Conservation (phyloP, 2,329 filamentous ascomycete species). For the Ophiostoma sp. region DNA sequence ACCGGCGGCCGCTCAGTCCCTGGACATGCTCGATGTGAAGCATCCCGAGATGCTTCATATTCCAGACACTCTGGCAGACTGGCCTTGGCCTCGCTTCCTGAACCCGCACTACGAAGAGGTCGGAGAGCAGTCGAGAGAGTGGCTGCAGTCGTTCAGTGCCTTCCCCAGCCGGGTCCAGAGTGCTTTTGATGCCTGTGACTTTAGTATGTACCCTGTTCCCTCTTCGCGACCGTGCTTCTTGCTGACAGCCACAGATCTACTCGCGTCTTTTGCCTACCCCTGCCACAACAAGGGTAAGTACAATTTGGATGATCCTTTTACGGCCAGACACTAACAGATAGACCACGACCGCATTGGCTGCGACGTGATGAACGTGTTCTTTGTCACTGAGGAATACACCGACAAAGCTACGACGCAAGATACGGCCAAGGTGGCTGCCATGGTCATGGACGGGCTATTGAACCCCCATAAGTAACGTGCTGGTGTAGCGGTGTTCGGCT, state of each 20-base stretch:
- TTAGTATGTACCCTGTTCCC: constrained; percentile 3
- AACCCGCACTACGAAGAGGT: constrained; percentile 23
- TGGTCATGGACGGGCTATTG: constrained; percentile 27
- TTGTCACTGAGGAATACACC: constrained; percentile 29
- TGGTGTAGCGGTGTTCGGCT: too few species aligned
- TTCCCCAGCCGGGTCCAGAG: constrained; percentile 25
- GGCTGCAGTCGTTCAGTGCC: constrained; percentile 25
- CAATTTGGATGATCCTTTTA: too few species aligned
- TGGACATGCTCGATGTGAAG: neutral
- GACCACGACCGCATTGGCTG: constrained; percentile 25
- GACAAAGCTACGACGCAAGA: constrained; percentile 23
- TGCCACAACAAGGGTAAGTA: neutral
- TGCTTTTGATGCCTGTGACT: constrained; percentile 27
- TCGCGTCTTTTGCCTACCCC: constrained; percentile 17
- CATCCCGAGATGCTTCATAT: constrained; percentile 13
- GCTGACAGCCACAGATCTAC: constrained; percentile 12
- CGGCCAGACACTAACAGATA: neutral
- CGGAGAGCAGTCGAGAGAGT: constrained; percentile 21
- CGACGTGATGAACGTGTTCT: constrained; percentile 31
- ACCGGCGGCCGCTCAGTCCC: neutral
- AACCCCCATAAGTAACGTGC: constrained; percentile 19
- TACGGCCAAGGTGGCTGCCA: constrained; percentile 17
- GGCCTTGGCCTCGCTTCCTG: constrained; percentile 26
- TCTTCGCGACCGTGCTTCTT: neutral
- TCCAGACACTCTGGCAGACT: constrained; percentile 22